Evolutionary conservation across 108 stramenopile genomes (phyloP), one percentile per base, ranked within the genome.

Genomic region (Cyclotella sp.): DNA sequence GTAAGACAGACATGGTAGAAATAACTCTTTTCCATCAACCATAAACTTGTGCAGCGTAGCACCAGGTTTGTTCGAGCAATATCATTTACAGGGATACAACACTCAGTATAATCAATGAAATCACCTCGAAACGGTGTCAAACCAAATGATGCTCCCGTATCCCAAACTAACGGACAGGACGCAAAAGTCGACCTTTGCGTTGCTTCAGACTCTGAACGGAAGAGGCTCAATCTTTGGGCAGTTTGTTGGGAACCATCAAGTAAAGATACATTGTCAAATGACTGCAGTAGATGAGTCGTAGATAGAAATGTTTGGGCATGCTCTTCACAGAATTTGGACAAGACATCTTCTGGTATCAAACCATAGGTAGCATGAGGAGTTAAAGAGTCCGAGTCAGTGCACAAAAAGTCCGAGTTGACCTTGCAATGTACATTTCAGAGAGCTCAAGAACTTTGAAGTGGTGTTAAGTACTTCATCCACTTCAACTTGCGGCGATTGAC

Each of bases 91-190:
- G 41, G 27, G 22, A 76, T 70, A 12, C 15, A 2, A 22, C 68
- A 69, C 21, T 51, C 24, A 28, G 39, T 24, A 27, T 76, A 76
- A 15, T 68, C 39, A 4, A 76, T 52, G 21, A 76, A 76, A 19
- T 76, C 75, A 34, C 53, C 34, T 0, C 1, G 21, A 41, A 61
- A 76, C 2, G 68, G 68, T 9, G 68, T 70, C 0, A 76, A 12
- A 1, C 69, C 68, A 45, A 55, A 51, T 16, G 68, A 76, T 3
- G 75, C 75, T 11, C 75, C 75, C 0, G 75, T 76, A 41, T 76
- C 75, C 60, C 67, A 68, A 12, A 68, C 47, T 43, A 68, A 51
- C 1, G 67, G 67, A 30, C 47, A 53, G 22, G 9, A 0, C 26
- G 44, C 45, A 21, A 46, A 64, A 16, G 60, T 15, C 1, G 13